Evolutionary conservation across 2,329 filamentous ascomycete genomes (phyloP), one percentile per base, ranked within the genome.

Genomic region (Rhinocladiella similis): DNA sequence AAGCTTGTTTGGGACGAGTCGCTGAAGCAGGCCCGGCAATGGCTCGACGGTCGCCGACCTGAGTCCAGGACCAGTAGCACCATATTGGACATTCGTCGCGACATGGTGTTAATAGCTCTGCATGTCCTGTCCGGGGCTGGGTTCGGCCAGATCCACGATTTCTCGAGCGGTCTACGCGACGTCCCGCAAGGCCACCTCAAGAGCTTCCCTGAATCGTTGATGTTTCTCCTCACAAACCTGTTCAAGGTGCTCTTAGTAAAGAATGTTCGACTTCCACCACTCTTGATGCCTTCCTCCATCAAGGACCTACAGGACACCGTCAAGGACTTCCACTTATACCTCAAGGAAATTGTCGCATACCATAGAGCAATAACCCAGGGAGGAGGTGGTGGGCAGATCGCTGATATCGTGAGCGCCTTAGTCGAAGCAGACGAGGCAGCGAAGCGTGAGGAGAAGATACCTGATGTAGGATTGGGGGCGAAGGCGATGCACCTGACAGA

Each of bases 371-470:
- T 45, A 6, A 41, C 45, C 4, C 35, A 47, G 29, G 39, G 46
- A 6, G 42, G 51, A 7, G 53, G 56, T 22, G n/a, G 54, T 6
- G 59, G 53, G 14, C 39, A 39, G 9, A 47, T 39, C 33, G 47
- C 38, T 2, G 65, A 63, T 36, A 42, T 66, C 3, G 55, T 66
- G 19, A 13, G 20, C 68, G 1, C 59, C 54, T 3, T 50, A 53
- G 19, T 62, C 66, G 47, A 58, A 68, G 14, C 66, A 65, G 1
- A 56, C 53, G 57, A 59, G 13, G 54, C 42, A 16, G 54, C 54
- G 0, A 61, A 60, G 50, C 66, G 57, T n/a, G 66, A 67, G 67
- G 68, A 64, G 55, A 70, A 73, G 20, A 68, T 83, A 76, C 58
- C 73, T 76, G 2, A 61, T 10, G 68, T 68, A 0, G 60, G 74